phyloP scores from a whole-genome alignment of 2,329 filamentous ascomycete genomes.

The Saccharata proteae region DNA sequence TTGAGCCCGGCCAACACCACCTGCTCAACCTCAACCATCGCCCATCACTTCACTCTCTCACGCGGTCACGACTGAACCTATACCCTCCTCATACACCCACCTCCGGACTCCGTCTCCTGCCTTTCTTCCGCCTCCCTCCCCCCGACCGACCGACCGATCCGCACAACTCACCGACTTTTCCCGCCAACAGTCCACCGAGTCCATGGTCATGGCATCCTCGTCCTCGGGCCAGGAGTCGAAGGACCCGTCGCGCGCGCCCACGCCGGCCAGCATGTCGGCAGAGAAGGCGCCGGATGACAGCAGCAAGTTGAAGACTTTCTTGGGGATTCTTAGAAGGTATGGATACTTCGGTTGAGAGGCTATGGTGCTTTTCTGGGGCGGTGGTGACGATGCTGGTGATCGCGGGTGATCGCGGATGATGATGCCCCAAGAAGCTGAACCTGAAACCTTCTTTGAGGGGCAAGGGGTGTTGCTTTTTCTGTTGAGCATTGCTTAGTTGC shows the following conservation, averaged over 20 bases:
- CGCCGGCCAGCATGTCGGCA: slow-evolving; percentile 20
- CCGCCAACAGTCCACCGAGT: slow-evolving; percentile 18
- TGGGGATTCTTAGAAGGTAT: slow-evolving; percentile 80
- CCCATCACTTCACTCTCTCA: neutral
- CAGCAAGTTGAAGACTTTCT: slow-evolving; percentile 79
- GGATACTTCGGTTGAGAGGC: too few species aligned
- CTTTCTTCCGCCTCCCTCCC: too few species aligned
- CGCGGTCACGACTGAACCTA: too few species aligned
- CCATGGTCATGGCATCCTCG: slow-evolving; percentile 17
- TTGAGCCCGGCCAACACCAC: neutral
- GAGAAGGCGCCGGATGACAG: slow-evolving; percentile 61
- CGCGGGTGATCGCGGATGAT: too few species aligned
- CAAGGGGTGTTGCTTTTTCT: slow-evolving; percentile 1
- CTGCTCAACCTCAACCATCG: neutral
- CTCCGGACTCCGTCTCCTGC: too few species aligned
- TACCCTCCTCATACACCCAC: too few species aligned
- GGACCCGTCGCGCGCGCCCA: slow-evolving; percentile 23
- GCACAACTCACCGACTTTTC: neutral
- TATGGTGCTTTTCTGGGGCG: too few species aligned
- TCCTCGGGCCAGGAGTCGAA: slow-evolving; percentile 18
- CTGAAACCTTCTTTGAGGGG: too few species aligned
- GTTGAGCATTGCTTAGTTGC: neutral
- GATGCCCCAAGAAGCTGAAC: too few species aligned
- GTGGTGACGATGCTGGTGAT: too few species aligned
- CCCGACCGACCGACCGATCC: neutral